phyloP scores from a whole-genome alignment of 2,329 filamentous ascomycete genomes.

The Esteya vermicola region DNA sequence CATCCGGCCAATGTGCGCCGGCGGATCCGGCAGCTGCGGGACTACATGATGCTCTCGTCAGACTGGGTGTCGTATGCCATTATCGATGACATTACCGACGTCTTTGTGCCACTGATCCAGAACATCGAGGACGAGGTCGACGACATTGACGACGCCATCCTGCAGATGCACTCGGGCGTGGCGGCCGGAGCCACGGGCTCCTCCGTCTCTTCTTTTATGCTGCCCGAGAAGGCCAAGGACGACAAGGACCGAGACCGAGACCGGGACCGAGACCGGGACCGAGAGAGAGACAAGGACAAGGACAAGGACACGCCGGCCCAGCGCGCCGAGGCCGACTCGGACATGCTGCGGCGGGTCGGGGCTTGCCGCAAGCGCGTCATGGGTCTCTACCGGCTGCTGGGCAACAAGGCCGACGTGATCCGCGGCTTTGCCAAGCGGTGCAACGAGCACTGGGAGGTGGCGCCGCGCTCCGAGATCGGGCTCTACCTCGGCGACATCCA shows the following conservation, averaged over 20 bases:
- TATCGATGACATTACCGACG: slow-evolving; percentile 96
- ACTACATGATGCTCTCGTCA: slow-evolving; percentile 82
- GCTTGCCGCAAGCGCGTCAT: slow-evolving; percentile 96
- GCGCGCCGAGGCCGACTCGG: slow-evolving; percentile 9
- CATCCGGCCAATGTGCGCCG: slow-evolving; percentile 93
- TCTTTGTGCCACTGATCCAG: slow-evolving; percentile 84
- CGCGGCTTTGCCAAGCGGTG: slow-evolving; percentile 97
- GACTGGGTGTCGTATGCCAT: slow-evolving; percentile 99
- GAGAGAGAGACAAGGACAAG: slow-evolving; percentile 17
- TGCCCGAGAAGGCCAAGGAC: no score
- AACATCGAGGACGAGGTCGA: slow-evolving; percentile 93
- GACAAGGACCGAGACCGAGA: neutral
- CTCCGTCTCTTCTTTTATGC: no score
- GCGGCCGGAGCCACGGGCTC: no score
- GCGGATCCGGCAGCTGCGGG: slow-evolving; percentile 80
- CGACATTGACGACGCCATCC: slow-evolving; percentile 84
- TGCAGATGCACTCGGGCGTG: slow-evolving; percentile 54
- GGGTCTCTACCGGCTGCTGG: slow-evolving; percentile 80
- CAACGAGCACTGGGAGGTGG: slow-evolving; percentile 96
- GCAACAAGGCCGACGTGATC: slow-evolving; percentile 97
- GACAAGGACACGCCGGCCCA: slow-evolving; percentile 22
- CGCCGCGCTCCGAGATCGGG: slow-evolving; percentile 90
- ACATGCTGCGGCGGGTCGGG: slow-evolving; percentile 84
- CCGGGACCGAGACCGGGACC: neutral
- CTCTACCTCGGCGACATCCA: slow-evolving; percentile 96